Base-by-base conservation (phyloP, 164 flowering plant genomes). In the Echeveria elegans region DNA sequence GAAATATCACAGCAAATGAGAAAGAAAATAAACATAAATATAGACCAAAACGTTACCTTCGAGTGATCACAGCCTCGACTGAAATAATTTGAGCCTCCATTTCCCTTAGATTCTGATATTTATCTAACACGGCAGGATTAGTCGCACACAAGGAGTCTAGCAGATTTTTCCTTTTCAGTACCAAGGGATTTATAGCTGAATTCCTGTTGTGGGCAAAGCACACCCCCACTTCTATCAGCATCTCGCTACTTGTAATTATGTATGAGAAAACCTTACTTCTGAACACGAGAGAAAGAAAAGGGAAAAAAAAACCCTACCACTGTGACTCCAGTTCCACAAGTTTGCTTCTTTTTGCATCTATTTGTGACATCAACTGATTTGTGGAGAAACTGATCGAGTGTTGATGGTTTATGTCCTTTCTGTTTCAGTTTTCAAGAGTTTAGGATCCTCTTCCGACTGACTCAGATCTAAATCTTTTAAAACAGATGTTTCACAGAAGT, bases 1-100 rank as follows among this genome's bases (percentile, higher is more conserved):
- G n/a, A n/a, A n/a, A n/a, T n/a, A n/a, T n/a, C n/a, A n/a, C n/a
- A n/a, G n/a, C n/a, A n/a, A n/a, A n/a, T n/a, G n/a, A n/a, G n/a
- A n/a, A n/a, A n/a, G n/a, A n/a, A n/a, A n/a, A n/a, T n/a, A n/a
- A n/a, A n/a, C n/a, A n/a, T n/a, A n/a, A n/a, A n/a, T n/a, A n/a
- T n/a, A n/a, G n/a, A n/a, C n/a, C n/a, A n/a, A n/a, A 59, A 28
- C n/a, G 28, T 37, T 79, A 89, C 98, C 96, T 83, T 73, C 72
- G 79, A 26, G 60, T 68, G 47, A 77, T 82, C 77, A 84, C 87
- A 28, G 83, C 80, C 15, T 71, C 37, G 30, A 83, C 59, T 3
- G 78, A 75, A 56, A 78, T 76, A 31, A 63, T 73, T 73, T 85
- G 85, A 70, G 64, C 66, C 66, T 82, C 80, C 72, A 79, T 38